phyloP scores from a whole-genome alignment of 177 flowering plant species.

The Vitis hybrid region DNA sequence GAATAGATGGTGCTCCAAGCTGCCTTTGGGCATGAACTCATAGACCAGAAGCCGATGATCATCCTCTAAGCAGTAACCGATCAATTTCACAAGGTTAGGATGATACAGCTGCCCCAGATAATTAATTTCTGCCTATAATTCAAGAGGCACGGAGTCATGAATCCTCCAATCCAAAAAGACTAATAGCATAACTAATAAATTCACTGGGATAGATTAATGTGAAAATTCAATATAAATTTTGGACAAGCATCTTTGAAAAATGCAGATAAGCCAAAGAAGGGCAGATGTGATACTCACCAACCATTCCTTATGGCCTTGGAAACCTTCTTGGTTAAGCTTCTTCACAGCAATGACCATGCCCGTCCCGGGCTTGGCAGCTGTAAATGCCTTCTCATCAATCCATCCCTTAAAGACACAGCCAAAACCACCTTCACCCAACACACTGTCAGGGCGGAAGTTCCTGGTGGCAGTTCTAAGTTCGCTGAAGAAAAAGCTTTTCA shows the following conservation, averaged over 20 bases:
- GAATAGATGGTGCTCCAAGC: conserved; percentile 66
- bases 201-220: too few species aligned
- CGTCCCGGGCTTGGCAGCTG: conserved; percentile 30
- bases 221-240: too few species aligned
- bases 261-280: too few species aligned
- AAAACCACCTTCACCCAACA: conserved; percentile 37
- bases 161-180: too few species aligned
- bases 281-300: conserved; percentile 18
- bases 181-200: too few species aligned
- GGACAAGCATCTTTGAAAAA: too few species aligned
- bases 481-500: conserved; percentile 23
- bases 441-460: conserved; percentile 28
- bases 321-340: conserved; percentile 30
- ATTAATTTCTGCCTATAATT: conserved; percentile 54
- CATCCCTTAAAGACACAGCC: conserved; percentile 33
- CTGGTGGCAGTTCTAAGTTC: conserved; percentile 27
- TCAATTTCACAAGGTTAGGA: conserved; percentile 61
- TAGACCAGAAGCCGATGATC: conserved; percentile 63
- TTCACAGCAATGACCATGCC: conserved; percentile 32
- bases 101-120: conserved; percentile 62
- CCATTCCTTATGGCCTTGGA: conserved; percentile 33
- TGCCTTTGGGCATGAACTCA: conserved; percentile 63
- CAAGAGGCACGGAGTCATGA: background rate
- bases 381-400: conserved; percentile 24
- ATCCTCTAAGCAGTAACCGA: conserved; percentile 68